Conservation (phyloP, 163 green algal species). For the Scenedesmus sp. region DNA sequence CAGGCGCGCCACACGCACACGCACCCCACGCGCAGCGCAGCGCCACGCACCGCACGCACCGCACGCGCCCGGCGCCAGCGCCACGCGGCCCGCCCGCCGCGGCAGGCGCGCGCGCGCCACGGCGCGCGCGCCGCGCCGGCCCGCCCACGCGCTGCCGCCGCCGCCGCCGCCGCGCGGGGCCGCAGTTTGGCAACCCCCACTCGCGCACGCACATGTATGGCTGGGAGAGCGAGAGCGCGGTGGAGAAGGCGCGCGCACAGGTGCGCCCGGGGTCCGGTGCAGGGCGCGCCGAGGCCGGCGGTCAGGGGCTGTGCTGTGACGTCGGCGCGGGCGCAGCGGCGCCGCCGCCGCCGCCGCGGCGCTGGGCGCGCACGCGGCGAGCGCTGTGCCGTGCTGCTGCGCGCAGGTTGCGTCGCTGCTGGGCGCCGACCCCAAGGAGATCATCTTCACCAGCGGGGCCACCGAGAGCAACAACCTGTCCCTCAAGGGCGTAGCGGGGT, state of each 20-base stretch:
- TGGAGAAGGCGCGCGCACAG: constrained; percentile 89
- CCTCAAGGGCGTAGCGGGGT: constrained; percentile 92
- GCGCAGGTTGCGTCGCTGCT: constrained; percentile 89
- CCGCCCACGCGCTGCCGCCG: too few relatives aligned
- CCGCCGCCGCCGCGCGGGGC: not conserved
- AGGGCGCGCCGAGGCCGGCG: too few relatives aligned
- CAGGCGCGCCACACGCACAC: constrained; percentile 45
- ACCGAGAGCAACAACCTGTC: constrained; percentile 99
- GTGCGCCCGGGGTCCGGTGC: too few relatives aligned
- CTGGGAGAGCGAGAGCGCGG: constrained; percentile 96
- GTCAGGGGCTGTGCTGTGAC: too few relatives aligned
- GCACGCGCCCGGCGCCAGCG: not conserved
- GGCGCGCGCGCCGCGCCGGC: too few relatives aligned
- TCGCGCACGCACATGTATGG: constrained; percentile 98
- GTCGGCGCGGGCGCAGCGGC: too few relatives aligned
- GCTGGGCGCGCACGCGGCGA: too few relatives aligned
- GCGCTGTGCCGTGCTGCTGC: too few relatives aligned
- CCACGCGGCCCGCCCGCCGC: not conserved
- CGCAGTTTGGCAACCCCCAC: constrained; percentile 97
- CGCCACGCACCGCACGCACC: not conserved
- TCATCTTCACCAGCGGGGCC: constrained; percentile 98
- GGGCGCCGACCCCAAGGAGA: constrained; percentile 95
- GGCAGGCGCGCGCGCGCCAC: too few relatives aligned
- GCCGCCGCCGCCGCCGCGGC: too few relatives aligned
- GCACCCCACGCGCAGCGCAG: not conserved